Evolutionary conservation across 2,329 filamentous ascomycete species (phyloP).

Genomic region (Stachybotrys chartarum): DNA sequence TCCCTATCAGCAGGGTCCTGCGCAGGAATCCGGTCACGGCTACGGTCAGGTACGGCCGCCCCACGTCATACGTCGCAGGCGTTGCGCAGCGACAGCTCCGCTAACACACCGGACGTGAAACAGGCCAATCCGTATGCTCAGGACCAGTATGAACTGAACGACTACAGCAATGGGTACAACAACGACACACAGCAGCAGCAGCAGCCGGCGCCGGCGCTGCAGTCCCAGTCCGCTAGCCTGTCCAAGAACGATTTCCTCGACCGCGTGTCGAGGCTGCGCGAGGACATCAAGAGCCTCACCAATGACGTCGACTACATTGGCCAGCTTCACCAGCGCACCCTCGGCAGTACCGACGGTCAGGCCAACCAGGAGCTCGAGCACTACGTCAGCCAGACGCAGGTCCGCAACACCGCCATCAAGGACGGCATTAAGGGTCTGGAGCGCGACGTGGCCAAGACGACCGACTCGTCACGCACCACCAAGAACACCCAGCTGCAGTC

Average conservation of each 20-base stretch:
- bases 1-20: conserved; percentile 51
- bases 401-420: conserved; percentile 68
- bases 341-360: conserved; percentile 55
- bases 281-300: conserved; percentile 61
- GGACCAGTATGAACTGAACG: conserved; percentile 47
- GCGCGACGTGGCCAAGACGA: conserved; percentile 58
- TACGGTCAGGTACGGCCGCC: conserved; percentile 33
- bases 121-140: conserved; percentile 22
- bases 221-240: conserved; percentile 25
- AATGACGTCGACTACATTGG: conserved; percentile 60
- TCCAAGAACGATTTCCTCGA: conserved; percentile 61
- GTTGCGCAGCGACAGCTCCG: not conserved
- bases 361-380: conserved; percentile 55
- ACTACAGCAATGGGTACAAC: conserved; percentile 26
- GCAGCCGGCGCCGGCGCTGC: conserved; percentile 8
- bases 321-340: conserved; percentile 63
- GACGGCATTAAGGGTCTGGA: conserved; percentile 73
- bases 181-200: conserved; percentile 12
- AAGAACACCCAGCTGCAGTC: conserved; percentile 65
- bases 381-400: conserved; percentile 62
- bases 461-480: conserved; percentile 50
- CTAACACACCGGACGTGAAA: conserved; percentile 2
- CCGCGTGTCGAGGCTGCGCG: conserved; percentile 59
- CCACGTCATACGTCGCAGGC: not conserved
- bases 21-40: conserved; percentile 38